Evolutionary conservation across 2,329 filamentous ascomycete species (phyloP), one percentile per base, ranked within the genome.

Genomic region (Nectriaceae sp.): DNA sequence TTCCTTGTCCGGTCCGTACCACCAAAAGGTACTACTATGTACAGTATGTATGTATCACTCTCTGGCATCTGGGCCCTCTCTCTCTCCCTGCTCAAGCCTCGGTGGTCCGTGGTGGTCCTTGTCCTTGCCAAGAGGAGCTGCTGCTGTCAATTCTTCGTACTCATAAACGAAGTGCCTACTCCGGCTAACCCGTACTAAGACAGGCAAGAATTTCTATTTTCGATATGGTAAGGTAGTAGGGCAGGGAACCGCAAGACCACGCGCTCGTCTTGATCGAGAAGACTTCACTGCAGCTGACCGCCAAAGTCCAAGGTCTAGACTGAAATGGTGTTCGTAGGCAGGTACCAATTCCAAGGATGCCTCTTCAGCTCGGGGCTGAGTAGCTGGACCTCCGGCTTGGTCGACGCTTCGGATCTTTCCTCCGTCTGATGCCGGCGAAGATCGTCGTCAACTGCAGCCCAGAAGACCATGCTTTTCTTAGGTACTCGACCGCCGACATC

Each of bases 261-360:
- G 33, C 33, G 10, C 26, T 31, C 33, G 16, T 16, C 18, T 37
- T 18, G 11, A 11, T 5, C n/a, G 44, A 33, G 20, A 24, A 22
- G 18, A 15, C n/a, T 26, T 19, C n/a, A 36, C 44, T 40, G 36
- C 44, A 29, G 38, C 43, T 40, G 39, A 52, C 39, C 24, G 21
- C 39, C 41, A 36, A 46, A 21, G 11, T 20, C 33, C 33, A 16
- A 36, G 8, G 6, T 16, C 33, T 16, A 36, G 33, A 10, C 26
- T 10, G 10, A 10, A 31, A 8, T 31, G 26, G 26, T 8, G 15
- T 15, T 8, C 15, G 15, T 15, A 15, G 15, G 26, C 26, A 10
- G 26, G 26, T 15, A 8, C 15, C 26, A 15, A 31, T 31, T 31
- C 26, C 26, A 31, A 31, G 26, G 26, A 31, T 31, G 15, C 10